Percentiles rank a stretch among this genome's conserved stretches.
phyloP scores from a whole-genome alignment of 192 early-diverging fungal genomes.

The Cetraspora pellucida region DNA sequence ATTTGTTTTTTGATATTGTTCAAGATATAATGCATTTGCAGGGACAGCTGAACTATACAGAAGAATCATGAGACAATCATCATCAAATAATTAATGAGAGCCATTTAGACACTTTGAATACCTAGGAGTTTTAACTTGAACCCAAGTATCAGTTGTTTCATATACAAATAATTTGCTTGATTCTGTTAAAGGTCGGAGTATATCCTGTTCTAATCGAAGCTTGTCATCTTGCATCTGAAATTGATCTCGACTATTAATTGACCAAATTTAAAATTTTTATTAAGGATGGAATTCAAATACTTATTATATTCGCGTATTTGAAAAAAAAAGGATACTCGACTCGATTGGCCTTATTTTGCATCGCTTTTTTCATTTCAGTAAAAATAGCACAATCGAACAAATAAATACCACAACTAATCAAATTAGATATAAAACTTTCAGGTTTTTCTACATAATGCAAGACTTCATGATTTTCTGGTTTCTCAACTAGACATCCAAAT shows the following conservation, averaged over 20 bases:
- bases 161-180: constrained; percentile 85
- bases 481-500: constrained; percentile 93
- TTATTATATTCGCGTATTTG: neutral
- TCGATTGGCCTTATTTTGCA: constrained; percentile 61
- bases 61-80: neutral
- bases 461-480: constrained; percentile 85
- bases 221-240: constrained; percentile 56
- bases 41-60: constrained; percentile 80
- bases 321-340: constrained; percentile 12
- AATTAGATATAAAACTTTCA: constrained; percentile 90
- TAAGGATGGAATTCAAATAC: neutral
- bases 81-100: neutral
- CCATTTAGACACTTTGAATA: constrained; percentile 42
- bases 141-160: constrained; percentile 90
- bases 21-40: constrained; percentile 91
- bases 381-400: constrained; percentile 91
- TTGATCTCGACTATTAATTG: constrained; percentile 42
- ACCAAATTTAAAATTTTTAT: neutral
- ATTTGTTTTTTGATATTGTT: constrained; percentile 66
- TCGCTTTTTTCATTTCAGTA: constrained; percentile 76
- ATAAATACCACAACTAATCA: constrained; percentile 95
- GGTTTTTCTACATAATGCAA: constrained; percentile 99
- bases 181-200: constrained; percentile 82
- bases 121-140: constrained; percentile 93
- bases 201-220: constrained; percentile 92